Percentiles rank a stretch among this genome's conserved stretches.
Conservation (phyloP, 2,329 filamentous ascomycete genomes). For the Septoria petroselini region DNA sequence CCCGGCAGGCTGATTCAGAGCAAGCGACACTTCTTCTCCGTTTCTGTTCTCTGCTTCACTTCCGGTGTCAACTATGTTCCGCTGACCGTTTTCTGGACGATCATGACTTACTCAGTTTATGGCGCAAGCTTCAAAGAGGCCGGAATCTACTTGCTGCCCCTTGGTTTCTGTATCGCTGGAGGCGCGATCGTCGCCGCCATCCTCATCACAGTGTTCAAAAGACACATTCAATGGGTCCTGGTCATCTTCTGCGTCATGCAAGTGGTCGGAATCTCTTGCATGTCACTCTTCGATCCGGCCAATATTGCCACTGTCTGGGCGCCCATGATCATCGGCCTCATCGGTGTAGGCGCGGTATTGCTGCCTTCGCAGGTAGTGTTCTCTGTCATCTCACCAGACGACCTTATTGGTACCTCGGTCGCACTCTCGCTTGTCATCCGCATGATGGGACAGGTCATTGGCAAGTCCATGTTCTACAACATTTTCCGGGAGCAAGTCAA, state of each 20-base stretch:
- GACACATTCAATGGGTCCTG: slow-evolving; percentile 58
- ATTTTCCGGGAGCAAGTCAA: slow-evolving; percentile 44
- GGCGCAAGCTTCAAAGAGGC: slow-evolving; percentile 41
- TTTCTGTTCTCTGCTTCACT: slow-evolving; percentile 27
- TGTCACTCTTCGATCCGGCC: slow-evolving; percentile 25
- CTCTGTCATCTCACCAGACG: slow-evolving; percentile 66
- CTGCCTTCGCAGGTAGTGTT: slow-evolving; percentile 63
- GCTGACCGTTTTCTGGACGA: slow-evolving; percentile 58
- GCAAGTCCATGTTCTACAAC: slow-evolving; percentile 47
- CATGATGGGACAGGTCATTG: slow-evolving; percentile 63
- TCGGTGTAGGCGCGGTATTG: slow-evolving; percentile 66
- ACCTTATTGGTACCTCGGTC: slow-evolving; percentile 65
- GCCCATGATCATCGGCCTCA: slow-evolving; percentile 56
- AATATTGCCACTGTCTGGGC: slow-evolving; percentile 37
- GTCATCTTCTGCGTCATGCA: slow-evolving; percentile 60
- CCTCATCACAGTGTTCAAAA: slow-evolving; percentile 56
- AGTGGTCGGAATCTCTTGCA: slow-evolving; percentile 49
- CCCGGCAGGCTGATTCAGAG: slow-evolving; percentile 28
- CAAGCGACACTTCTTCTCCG: slow-evolving; percentile 30
- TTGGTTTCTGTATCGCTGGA: slow-evolving; percentile 60
- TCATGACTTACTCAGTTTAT: slow-evolving; percentile 61
- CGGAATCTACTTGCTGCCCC: slow-evolving; percentile 61
- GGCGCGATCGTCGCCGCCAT: slow-evolving; percentile 59
- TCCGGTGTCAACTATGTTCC: slow-evolving; percentile 37
- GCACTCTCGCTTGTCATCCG: slow-evolving; percentile 65